phyloP scores from a whole-genome alignment of 2,329 filamentous ascomycete species.

The Paecilomyces variotii region DNA sequence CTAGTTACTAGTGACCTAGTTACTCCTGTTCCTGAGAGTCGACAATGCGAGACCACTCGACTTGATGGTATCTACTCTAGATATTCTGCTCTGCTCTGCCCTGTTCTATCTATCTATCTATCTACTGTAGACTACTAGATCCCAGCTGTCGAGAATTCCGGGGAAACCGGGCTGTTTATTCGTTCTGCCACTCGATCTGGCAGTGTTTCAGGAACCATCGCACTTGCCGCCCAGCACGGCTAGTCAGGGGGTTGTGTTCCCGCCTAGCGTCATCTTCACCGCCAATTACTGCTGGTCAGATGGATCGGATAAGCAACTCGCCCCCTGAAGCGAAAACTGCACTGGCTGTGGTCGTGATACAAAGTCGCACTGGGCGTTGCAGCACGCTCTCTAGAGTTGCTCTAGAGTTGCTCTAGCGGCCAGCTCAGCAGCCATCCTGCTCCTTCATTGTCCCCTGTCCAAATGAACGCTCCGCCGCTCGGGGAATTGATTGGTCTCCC shows the following conservation, averaged over 20 bases:
- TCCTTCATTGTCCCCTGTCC: background rate
- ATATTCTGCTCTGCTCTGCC: no score
- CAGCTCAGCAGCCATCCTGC: background rate
- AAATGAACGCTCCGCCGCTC: background rate
- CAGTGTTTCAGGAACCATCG: background rate
- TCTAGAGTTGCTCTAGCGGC: background rate
- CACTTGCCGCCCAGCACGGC: background rate
- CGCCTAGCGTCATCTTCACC: background rate
- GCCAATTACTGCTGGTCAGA: background rate
- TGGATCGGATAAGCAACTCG: background rate
- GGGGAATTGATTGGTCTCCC: background rate
- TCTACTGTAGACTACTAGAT: no score
- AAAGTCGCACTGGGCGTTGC: background rate
- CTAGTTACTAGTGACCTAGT: no score
- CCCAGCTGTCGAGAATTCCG: no score
- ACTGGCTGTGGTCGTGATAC: background rate
- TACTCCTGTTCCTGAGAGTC: no score
- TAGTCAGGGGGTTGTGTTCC: background rate
- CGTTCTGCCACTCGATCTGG: background rate
- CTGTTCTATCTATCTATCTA: no score
- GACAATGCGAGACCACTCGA: no score
- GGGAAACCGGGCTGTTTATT: background rate
- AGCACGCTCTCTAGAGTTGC: background rate
- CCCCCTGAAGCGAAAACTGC: no score
- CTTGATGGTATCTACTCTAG: no score